Evolutionary conservation across 2,329 filamentous ascomycete genomes (phyloP), one percentile per base, ranked within the genome.

Genomic region (Sclerotinia minor): DNA sequence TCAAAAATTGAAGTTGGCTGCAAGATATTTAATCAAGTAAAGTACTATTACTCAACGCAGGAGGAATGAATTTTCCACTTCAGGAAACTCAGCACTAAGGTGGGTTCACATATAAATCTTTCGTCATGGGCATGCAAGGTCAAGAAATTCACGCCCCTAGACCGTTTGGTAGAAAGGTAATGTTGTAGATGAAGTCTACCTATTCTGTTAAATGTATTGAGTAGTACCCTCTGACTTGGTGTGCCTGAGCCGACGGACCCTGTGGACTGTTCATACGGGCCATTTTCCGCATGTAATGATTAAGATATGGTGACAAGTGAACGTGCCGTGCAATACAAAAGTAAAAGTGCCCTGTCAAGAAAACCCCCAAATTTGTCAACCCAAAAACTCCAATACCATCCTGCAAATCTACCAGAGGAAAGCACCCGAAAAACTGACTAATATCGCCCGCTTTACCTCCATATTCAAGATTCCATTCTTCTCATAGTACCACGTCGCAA

Each of bases 361-460:
- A n/a, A 5, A 35, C 2, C 1, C 19, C 4, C 8, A 11, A 21
- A 6, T n/a, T 2, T 1, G 9, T 55, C 5, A 38, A 13, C 19
- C 53, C 29, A 13, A 11, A 35, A 35, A 17, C 0, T 4, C 57
- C 11, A 35, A 9, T n/a, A n/a, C 19, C 26, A n/a, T 35, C 3
- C 7, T 19, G 26, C 21, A 35, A 0, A 24, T 2, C 6, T 13
- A 8, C 44, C 7, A 32, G 49, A 35, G 24, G 3, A 9, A 19
- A 50, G 21, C 1, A 38, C 6, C 1, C 21, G 1, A 19, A n/a
- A 19, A 3, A 4, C 5, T 21, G 6, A 7, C 11, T 2, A 49
- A 19, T 7, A 3, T 3, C 2, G 5, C 3, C 32, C 3, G 2
- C 8, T 21, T 4, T 7, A 4, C 2, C 2, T 15, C 13, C 8